Evolutionary conservation across 2,329 filamentous ascomycete genomes (phyloP).

Genomic region (Talaromyces sp.): DNA sequence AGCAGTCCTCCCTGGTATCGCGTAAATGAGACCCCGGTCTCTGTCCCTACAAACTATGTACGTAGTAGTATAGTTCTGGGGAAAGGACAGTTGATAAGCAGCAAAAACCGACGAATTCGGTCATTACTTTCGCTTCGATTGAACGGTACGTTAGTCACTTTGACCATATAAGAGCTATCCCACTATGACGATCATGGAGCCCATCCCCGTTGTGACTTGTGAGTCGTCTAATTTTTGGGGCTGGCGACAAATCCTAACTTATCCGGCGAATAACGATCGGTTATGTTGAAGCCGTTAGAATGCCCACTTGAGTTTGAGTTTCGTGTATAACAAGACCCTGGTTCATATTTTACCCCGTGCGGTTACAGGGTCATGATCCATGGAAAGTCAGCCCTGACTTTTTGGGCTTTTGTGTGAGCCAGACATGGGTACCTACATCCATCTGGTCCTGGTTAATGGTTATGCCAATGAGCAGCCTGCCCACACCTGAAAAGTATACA

Average conservation of each 20-base stretch:
- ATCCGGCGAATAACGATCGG: neutral
- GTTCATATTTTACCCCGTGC: neutral
- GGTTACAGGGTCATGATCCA: neutral
- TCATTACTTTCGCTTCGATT: neutral
- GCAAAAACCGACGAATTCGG: neutral
- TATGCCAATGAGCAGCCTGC: neutral
- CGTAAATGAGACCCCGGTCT: neutral
- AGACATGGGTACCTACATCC: neutral
- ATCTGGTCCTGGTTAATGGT: neutral
- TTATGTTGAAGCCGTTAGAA: neutral
- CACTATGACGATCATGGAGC: neutral
- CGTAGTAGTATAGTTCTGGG: neutral
- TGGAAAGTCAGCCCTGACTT: neutral
- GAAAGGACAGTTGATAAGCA: neutral
- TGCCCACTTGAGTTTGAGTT: neutral
- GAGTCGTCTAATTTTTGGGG: neutral
- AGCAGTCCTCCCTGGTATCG: neutral
- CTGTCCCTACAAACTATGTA: too few relatives aligned
- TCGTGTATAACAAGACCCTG: neutral
- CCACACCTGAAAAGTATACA: neutral
- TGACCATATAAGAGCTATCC: neutral
- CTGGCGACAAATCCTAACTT: too few relatives aligned
- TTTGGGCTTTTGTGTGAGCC: neutral
- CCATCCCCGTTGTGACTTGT: neutral
- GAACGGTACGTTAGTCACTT: neutral